Conservation (phyloP, 2,329 filamentous ascomycete species). For the Alternaria sp. region DNA sequence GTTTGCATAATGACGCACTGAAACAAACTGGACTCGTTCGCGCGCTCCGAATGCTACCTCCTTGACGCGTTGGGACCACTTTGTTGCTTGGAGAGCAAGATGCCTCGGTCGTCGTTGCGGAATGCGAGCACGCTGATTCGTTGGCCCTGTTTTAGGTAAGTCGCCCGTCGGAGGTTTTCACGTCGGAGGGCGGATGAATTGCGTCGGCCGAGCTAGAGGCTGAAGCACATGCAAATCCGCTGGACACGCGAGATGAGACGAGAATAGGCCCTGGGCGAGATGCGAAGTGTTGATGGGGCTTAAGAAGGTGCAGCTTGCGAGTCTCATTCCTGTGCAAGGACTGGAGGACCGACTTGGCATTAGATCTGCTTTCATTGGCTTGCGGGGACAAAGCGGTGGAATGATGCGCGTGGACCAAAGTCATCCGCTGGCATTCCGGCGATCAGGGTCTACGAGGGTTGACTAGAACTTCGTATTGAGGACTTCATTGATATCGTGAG, state of each 20-base stretch:
- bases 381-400: neutral
- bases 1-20: constrained; percentile 19
- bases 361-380: neutral
- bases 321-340: neutral
- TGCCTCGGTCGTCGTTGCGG: constrained; percentile 28
- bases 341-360: neutral
- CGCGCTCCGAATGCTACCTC: constrained; percentile 13
- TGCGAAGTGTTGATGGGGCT: neutral
- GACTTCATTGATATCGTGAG: neutral
- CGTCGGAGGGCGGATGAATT: constrained; percentile 5
- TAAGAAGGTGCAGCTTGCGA: neutral
- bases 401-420: neutral
- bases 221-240: constrained; percentile 1
- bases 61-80: constrained; percentile 10
- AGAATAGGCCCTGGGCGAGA: neutral
- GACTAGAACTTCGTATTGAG: neutral
- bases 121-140: constrained; percentile 21
- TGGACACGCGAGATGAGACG: neutral
- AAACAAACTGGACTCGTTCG: constrained; percentile 6
- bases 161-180: constrained; percentile 2
- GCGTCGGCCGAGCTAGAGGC: constrained; percentile 7
- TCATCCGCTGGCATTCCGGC: neutral
- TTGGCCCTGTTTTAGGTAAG: neutral
- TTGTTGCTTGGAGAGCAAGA: constrained; percentile 13
- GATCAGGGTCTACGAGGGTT: neutral